These are phyloP conservation scores for Mentha longifolia DNA, from an alignment of 257 asterid species.

Conservation along the genomic window DNA sequence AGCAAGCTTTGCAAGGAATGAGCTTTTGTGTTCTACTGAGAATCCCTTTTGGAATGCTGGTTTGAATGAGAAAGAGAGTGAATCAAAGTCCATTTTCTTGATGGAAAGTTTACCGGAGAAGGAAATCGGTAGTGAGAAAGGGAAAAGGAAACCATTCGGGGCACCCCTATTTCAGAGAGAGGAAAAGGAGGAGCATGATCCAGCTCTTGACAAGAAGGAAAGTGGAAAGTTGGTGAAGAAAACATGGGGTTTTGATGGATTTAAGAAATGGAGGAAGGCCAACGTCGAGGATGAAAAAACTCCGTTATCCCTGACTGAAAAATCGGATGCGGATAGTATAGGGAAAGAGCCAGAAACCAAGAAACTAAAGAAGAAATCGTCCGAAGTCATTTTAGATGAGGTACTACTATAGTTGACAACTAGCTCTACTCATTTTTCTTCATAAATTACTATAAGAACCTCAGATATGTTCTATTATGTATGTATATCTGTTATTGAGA, in stretches of 20 bases:
- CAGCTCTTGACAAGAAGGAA: constrained; percentile 43
- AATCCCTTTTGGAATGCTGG: constrained; percentile 55
- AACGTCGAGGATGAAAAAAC: constrained; percentile 68
- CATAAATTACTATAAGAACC: neutral
- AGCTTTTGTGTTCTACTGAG: constrained; percentile 57
- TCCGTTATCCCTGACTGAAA: constrained; percentile 62
- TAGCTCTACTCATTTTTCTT: neutral
- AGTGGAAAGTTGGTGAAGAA: constrained; percentile 48
- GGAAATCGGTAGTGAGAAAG: constrained; percentile 44
- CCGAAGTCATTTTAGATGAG: constrained; percentile 61
- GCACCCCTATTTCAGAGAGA: neutral
- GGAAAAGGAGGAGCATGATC: no score
- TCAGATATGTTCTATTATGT: neutral
- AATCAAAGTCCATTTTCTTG: constrained; percentile 44
- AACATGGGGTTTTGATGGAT: constrained; percentile 79
- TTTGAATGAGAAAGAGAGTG: constrained; percentile 40
- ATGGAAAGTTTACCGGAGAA: constrained; percentile 40
- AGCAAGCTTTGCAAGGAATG: constrained; percentile 32
- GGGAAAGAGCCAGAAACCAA: constrained; percentile 52
- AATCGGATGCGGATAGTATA: constrained; percentile 51
- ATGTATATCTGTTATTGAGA: neutral
- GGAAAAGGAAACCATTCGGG: constrained; percentile 55
- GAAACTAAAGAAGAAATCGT: constrained; percentile 53
- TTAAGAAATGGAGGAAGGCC: constrained; percentile 80
- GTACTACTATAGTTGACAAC: constrained; percentile 33